Percentiles rank a stretch among this genome's conserved stretches.
Evolutionary conservation across 2,329 filamentous ascomycete species (phyloP).

Genomic region (Claviceps capensis): DNA sequence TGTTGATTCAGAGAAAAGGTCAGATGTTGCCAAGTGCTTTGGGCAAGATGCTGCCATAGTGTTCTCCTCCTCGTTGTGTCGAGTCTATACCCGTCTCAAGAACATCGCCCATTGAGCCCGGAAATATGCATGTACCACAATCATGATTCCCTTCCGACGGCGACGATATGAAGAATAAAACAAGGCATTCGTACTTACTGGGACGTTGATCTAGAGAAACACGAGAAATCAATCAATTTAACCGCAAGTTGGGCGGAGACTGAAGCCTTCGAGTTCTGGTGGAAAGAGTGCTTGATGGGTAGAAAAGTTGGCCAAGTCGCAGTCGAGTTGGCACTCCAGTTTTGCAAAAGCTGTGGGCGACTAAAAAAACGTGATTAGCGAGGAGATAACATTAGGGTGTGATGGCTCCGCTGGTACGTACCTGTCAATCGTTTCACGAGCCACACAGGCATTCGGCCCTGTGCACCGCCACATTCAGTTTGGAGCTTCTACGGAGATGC

Average conservation of each 20-base stretch:
- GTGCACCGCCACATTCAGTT: constrained; percentile 5
- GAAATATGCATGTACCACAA: no score
- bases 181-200: constrained; percentile 19
- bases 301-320: constrained; percentile 15
- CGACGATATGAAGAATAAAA: background rate
- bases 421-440: background rate
- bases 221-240: constrained; percentile 99
- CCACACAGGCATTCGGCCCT: background rate
- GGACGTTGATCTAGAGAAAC: constrained; percentile 38
- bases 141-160: background rate
- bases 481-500: background rate
- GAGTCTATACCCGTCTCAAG: no score
- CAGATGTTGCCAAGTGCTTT: background rate
- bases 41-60: no score
- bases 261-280: constrained; percentile 87
- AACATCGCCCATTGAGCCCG: no score
- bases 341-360: constrained; percentile 20
- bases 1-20: background rate
- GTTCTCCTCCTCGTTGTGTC: no score
- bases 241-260: constrained; percentile 97
- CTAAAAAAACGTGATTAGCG: constrained; percentile 16
- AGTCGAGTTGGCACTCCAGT: constrained; percentile 14
- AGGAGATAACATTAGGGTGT: constrained; percentile 13
- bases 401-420: background rate
- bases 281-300: constrained; percentile 16